These are phyloP conservation scores for Pichia kluyveri DNA, from an alignment of 805 yeast species.

Conservation along the genomic window DNA sequence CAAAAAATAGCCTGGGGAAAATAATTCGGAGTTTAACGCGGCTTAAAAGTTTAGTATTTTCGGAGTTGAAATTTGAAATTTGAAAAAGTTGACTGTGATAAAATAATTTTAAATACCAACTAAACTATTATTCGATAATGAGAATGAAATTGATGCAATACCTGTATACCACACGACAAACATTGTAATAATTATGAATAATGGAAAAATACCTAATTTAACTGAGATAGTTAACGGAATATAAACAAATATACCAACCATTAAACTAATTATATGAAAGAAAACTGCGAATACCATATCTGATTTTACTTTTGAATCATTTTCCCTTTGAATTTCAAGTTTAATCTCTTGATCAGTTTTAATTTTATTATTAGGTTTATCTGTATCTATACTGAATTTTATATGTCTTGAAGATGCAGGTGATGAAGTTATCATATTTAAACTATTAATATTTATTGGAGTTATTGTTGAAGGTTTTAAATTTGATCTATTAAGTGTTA, in stretches of 20 bases:
- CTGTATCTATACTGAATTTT: too few relatives aligned
- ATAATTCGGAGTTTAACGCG: too few relatives aligned
- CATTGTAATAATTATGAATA: background rate
- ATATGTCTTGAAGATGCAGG: too few relatives aligned
- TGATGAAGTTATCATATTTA: too few relatives aligned
- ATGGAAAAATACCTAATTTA: slow-evolving; percentile 1
- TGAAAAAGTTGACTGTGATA: background rate
- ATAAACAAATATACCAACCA: slow-evolving; percentile 7
- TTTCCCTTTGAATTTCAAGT: too few relatives aligned
- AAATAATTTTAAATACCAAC: too few relatives aligned
- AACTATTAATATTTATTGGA: too few relatives aligned
- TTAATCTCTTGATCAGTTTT: background rate
- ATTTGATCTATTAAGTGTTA: background rate
- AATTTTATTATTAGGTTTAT: background rate
- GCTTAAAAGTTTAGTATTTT: too few relatives aligned
- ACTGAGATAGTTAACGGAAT: slow-evolving; percentile 6
- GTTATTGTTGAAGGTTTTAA: background rate
- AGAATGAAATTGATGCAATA: too few relatives aligned
- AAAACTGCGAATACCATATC: slow-evolving; percentile 5
- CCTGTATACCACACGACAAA: background rate
- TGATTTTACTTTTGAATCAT: background rate
- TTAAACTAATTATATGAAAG: slow-evolving; percentile 4
- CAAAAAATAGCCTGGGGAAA: too few relatives aligned
- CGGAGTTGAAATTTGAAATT: too few relatives aligned
- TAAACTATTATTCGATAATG: background rate